Conservation (phyloP, 208 protist species). For the Trypanosoma caninum region DNA sequence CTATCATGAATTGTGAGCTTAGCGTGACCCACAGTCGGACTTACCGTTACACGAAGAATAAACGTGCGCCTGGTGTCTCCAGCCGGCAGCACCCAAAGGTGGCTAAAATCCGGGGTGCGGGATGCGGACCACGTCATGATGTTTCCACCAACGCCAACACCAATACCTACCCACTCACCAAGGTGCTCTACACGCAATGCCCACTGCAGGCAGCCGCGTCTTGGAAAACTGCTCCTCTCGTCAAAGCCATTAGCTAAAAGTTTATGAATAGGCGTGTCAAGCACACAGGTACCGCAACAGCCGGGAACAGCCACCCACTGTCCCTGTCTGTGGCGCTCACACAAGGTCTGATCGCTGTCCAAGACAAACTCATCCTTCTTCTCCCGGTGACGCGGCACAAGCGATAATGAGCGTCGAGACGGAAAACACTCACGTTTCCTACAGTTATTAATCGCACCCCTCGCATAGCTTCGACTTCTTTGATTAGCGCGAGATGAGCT, state of each 20-base stretch:
- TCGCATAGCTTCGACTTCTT: not conserved
- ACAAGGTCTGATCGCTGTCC: not conserved
- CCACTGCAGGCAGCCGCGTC: constrained; percentile 46
- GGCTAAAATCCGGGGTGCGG: constrained; percentile 62
- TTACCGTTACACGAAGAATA: constrained; percentile 52
- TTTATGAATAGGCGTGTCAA: constrained; percentile 61
- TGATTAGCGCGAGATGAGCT: not conserved
- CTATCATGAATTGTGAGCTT: constrained; percentile 73
- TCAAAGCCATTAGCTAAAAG: constrained; percentile 33
- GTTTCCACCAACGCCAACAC: constrained; percentile 73
- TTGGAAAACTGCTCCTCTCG: constrained; percentile 10
- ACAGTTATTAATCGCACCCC: not conserved
- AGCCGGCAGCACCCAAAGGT: constrained; percentile 78
- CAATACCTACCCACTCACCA: constrained; percentile 85
- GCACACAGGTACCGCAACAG: constrained; percentile 67
- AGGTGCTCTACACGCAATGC: constrained; percentile 65
- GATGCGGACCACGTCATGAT: constrained; percentile 51
- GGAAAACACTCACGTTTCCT: not conserved
- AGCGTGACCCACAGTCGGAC: constrained; percentile 51
- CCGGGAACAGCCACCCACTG: constrained; percentile 45
- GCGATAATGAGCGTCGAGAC: not conserved
- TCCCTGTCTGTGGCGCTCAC: not conserved
- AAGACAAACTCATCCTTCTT: not conserved
- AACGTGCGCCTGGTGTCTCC: constrained; percentile 29
- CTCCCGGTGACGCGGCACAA: not conserved